Base-by-base conservation (phyloP, 495 filamentous ascomycete genomes). In the Neurospora sp. region DNA sequence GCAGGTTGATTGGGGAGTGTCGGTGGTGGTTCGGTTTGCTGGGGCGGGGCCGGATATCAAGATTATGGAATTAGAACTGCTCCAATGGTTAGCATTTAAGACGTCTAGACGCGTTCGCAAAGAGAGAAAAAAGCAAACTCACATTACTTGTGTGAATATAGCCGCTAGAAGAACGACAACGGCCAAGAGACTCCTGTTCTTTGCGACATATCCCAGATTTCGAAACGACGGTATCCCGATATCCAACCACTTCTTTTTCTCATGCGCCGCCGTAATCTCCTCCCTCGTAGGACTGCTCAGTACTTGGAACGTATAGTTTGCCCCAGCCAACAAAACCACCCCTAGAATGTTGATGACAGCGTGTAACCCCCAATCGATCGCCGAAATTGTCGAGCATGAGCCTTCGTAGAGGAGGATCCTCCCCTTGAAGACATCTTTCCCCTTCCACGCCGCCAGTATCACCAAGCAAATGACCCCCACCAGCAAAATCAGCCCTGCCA, bases 161-260 rank as follows among this genome's bases (percentile, higher is more conserved):
- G 84, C 83, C 48, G 76, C 70, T 2, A 79, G 35, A 42, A 86
- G 71, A 6, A 87, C 73, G 20, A 82, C 75, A 6, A 78, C 70
- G 53, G 81, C 84, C 70, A 87, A 59, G 5, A 79, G 38, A 31
- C 79, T 79, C 73, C 85, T 73, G 18, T 76, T 76, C 59, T 73
- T 75, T 18, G 80, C 79, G 69, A 89, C 82, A 39, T 78, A 73
- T 14, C 69, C 41, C 1, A 88, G 77, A 76, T 88, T 88, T 14
- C 84, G 79, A 31, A 87, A 68, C 27, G 85, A 87, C 22, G 83
- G 85, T 40, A 87, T 76, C 12, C 87, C 87, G 48, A 88, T 87
- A 77, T 89, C 84, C 71, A 89, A 74, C 86, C 86, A 88, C n/a
- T 69, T 78, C 73, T 76, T 78, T 48, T 75, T 79, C 14, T 71